Conservation (phyloP, 2,329 filamentous ascomycete species). For the Aspergillus ruber region DNA sequence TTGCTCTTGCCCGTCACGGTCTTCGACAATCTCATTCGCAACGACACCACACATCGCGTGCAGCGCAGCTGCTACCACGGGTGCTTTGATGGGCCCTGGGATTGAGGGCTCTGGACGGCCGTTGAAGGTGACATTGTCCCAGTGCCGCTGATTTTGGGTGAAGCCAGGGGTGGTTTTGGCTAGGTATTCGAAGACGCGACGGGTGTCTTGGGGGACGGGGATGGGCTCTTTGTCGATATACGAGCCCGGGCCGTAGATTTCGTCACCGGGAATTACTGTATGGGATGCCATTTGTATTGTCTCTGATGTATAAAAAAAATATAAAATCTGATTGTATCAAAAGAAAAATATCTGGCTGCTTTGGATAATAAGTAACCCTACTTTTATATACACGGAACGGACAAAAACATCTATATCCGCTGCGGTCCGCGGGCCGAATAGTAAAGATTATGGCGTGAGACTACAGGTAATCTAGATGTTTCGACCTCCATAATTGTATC, state of each 20-base stretch:
- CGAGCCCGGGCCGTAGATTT: constrained; percentile 6
- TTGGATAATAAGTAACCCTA: too few species aligned
- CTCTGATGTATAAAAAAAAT: too few species aligned
- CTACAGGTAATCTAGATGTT: too few species aligned
- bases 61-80: constrained; percentile 31
- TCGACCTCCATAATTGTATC: too few species aligned
- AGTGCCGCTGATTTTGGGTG: constrained; percentile 21
- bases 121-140: constrained; percentile 27
- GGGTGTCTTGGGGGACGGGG: constrained; percentile 19
- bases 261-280: background rate
- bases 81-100: constrained; percentile 36
- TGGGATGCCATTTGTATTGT: too few species aligned
- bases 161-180: constrained; percentile 32
- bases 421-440: too few species aligned
- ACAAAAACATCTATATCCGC: too few species aligned
- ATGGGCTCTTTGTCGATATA: constrained; percentile 4
- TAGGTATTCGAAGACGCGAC: constrained; percentile 28
- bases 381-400: too few species aligned
- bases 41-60: constrained; percentile 36
- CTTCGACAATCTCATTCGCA: constrained; percentile 28
- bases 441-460: too few species aligned
- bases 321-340: too few species aligned
- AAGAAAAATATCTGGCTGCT: too few species aligned
- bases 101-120: constrained; percentile 31
- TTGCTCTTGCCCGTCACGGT: constrained; percentile 4